Conservation (phyloP, 306 rosid genomes). For the Pueraria montana region DNA sequence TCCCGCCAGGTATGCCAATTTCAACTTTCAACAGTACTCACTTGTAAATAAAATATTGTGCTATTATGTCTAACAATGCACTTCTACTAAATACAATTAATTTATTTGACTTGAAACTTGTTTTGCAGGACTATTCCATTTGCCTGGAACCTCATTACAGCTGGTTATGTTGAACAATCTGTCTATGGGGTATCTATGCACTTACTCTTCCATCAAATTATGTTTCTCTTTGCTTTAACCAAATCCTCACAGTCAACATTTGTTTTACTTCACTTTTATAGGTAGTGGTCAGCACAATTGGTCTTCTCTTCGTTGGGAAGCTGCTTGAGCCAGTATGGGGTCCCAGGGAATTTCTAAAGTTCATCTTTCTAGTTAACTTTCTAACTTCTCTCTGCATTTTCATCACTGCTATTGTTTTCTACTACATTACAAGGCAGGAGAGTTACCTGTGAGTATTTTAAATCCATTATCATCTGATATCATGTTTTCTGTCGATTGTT, state of each 20-base stretch:
- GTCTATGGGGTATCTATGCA: conserved; percentile 70
- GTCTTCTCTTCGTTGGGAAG: conserved; percentile 90
- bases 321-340: conserved; percentile 98
- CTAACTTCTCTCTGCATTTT: conserved; percentile 81
- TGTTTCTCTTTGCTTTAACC: not conserved
- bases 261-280: conserved; percentile 43
- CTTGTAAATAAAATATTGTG: too few species aligned
- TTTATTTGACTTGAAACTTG: not conserved
- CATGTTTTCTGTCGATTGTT: not conserved
- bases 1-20: conserved; percentile 73
- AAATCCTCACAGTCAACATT: not conserved
- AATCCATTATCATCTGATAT: not conserved
- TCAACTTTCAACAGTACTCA: not conserved
- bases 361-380: conserved; percentile 85
- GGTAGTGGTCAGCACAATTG: conserved; percentile 71
- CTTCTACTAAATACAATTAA: not conserved
- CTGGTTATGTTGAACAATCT: conserved; percentile 87
- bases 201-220: conserved; percentile 10
- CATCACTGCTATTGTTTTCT: conserved; percentile 86
- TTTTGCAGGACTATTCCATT: conserved; percentile 66
- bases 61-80: not conserved
- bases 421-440: conserved; percentile 79
- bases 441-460: conserved; percentile 79
- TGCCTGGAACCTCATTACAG: conserved; percentile 89
- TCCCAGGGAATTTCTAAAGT: conserved; percentile 88